phyloP scores from a whole-genome alignment of 768 basidiomycete genomes.

The Candolleomyces aberdarensis region DNA sequence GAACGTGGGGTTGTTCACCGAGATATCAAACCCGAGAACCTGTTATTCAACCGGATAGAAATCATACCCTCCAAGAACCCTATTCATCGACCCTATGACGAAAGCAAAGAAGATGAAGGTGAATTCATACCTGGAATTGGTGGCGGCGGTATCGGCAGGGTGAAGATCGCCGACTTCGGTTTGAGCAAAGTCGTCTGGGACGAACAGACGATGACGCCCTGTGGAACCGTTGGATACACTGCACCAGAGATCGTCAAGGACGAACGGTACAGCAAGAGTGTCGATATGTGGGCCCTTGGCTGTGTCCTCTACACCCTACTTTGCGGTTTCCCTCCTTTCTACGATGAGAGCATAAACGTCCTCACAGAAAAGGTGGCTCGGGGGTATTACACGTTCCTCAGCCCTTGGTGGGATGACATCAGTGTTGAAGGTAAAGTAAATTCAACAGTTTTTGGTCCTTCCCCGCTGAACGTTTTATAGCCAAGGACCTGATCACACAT shows the following conservation, averaged over 20 bases:
- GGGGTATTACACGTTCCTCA: slow-evolving; percentile 97
- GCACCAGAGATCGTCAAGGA: slow-evolving; percentile 99
- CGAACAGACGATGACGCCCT: slow-evolving; percentile 98
- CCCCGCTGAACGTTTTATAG: slow-evolving; percentile 34
- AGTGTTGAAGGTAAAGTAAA: slow-evolving; percentile 61
- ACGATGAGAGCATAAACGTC: slow-evolving; percentile 97
- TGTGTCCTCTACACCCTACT: slow-evolving; percentile 98
- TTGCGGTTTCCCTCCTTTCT: slow-evolving; percentile 97
- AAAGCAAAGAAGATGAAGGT: slow-evolving; percentile 98
- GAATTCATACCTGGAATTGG: slow-evolving; percentile 91
- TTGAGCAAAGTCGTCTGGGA: slow-evolving; percentile 98
- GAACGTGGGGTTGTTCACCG: slow-evolving; percentile 98
- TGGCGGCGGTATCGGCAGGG: slow-evolving; percentile 94
- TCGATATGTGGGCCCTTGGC: slow-evolving; percentile 99
- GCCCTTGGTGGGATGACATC: slow-evolving; percentile 99
- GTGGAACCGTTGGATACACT: slow-evolving; percentile 99
- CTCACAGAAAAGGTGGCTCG: slow-evolving; percentile 97
- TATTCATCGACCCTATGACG: slow-evolving; percentile 84
- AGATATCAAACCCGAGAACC: slow-evolving; percentile 98
- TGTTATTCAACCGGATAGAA: slow-evolving; percentile 91
- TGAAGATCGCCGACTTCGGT: slow-evolving; percentile 99
- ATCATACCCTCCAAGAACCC: slow-evolving; percentile 82
- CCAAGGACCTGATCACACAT: slow-evolving; percentile 94
- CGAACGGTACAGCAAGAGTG: slow-evolving; percentile 92
- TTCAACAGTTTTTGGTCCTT: too few relatives aligned